A percentile compares a stretch with the other conserved stretches of the same genome.
These are phyloP conservation scores for Aureobasidium lini DNA, from an alignment of 2,329 filamentous ascomycete genomes.

Conservation along the genomic window DNA sequence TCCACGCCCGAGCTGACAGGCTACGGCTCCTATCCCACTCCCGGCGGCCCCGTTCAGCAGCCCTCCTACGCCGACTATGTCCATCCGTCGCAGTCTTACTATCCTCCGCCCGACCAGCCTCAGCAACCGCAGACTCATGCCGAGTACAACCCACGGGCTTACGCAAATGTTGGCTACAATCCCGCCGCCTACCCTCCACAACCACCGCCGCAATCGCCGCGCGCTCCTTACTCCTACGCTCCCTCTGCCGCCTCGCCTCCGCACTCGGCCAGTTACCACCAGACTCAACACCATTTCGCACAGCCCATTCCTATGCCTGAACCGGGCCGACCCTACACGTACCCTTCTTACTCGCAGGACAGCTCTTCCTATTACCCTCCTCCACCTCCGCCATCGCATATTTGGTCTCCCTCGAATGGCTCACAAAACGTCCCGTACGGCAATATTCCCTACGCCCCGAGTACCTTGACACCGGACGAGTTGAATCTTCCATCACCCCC, in stretches of 20 bases:
- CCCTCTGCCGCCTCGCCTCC: slow-evolving; percentile 1
- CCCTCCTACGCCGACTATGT: neutral
- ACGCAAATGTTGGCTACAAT: slow-evolving; percentile 15
- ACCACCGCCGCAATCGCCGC: slow-evolving; percentile 4
- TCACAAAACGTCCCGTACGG: neutral
- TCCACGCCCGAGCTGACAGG: slow-evolving; percentile 12
- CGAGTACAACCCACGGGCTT: slow-evolving; percentile 9
- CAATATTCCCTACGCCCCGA: neutral
- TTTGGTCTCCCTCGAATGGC: neutral
- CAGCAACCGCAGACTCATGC: neutral
- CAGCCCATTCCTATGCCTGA: slow-evolving; percentile 11
- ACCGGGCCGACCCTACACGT: slow-evolving; percentile 5
- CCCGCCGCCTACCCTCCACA: slow-evolving; percentile 14
- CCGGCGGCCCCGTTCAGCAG: slow-evolving; percentile 9
- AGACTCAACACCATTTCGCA: neutral
- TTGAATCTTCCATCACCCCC: slow-evolving; percentile 9
- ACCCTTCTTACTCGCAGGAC: neutral
- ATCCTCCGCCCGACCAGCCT: neutral
- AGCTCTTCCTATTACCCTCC: slow-evolving; percentile 1
- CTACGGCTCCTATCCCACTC: neutral
- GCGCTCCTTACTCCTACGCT: slow-evolving; percentile 1
- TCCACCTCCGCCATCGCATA: slow-evolving; percentile 4
- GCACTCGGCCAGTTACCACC: slow-evolving; percentile 3
- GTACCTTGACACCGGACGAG: neutral
- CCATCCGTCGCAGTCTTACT: slow-evolving; percentile 1